Conservation (phyloP, 345 rosid species). For the Boechera divaricarpa region DNA sequence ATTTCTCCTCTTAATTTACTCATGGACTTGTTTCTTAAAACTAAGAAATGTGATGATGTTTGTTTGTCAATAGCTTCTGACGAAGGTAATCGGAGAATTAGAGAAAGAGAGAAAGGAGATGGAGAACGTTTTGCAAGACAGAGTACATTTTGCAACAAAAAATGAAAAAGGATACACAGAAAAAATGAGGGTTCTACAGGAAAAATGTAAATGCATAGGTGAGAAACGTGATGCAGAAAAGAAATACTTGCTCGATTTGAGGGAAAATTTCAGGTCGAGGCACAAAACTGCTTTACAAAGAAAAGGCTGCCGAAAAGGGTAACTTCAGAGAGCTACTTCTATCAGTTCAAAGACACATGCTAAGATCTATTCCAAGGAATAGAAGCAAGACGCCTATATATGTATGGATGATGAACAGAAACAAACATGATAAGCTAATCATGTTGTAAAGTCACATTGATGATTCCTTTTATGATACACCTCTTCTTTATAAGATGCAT, state of each 20-base stretch:
- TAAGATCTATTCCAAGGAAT: background rate
- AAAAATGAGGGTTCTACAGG: background rate
- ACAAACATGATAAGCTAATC: background rate
- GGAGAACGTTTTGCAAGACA: background rate
- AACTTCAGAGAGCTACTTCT: constrained; percentile 7
- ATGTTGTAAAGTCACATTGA: background rate
- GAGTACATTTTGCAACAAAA: background rate
- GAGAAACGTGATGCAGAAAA: constrained; percentile 23
- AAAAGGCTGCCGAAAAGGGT: background rate
- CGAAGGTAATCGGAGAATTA: background rate
- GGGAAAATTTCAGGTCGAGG: constrained; percentile 5
- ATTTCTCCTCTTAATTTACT: background rate
- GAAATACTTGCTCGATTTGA: constrained; percentile 17
- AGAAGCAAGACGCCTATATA: no score
- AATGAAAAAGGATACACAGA: background rate
- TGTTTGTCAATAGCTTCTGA: constrained; percentile 25
- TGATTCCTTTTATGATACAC: background rate
- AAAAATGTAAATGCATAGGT: constrained; percentile 19
- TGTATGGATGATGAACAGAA: no score
- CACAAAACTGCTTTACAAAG: constrained; percentile 18
- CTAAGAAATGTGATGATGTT: constrained; percentile 21
- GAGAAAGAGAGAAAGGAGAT: constrained; percentile 6
- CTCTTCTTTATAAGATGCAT: background rate
- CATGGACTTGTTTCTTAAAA: background rate
- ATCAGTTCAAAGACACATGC: background rate